These are phyloP conservation scores for Rhizomucor pusillus DNA, from an alignment of 371 early-diverging fungal species.

Conservation along the genomic window DNA sequence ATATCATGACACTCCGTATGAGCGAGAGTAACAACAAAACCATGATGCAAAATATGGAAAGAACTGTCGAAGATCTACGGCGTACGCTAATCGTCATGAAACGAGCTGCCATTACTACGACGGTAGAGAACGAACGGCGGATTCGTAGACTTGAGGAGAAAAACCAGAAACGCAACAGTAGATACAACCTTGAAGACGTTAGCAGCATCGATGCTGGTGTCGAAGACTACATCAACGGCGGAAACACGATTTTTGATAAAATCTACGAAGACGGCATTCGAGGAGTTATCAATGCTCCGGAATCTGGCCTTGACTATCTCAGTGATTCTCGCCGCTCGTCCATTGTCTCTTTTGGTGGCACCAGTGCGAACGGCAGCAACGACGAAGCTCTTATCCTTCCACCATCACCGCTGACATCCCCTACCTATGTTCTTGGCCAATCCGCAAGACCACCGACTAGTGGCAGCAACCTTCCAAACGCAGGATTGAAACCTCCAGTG, in stretches of 20 bases:
- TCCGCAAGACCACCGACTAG: background rate
- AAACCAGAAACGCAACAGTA: background rate
- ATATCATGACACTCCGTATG: slow-evolving; percentile 71
- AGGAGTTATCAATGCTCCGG: slow-evolving; percentile 27
- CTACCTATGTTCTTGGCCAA: slow-evolving; percentile 3
- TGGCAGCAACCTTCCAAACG: background rate
- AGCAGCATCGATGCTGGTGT: slow-evolving; percentile 25
- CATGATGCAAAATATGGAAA: slow-evolving; percentile 63
- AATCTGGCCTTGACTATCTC: slow-evolving; percentile 14
- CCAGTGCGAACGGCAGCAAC: slow-evolving; percentile 4
- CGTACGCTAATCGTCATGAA: slow-evolving; percentile 77
- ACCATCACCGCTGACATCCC: slow-evolving; percentile 19
- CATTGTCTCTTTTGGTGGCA: slow-evolving; percentile 7
- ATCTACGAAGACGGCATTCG: slow-evolving; percentile 59
- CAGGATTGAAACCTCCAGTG: slow-evolving; percentile 16
- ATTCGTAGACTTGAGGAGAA: slow-evolving; percentile 54
- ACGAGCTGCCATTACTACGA: slow-evolving; percentile 66
- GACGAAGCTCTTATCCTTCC: slow-evolving; percentile 13
- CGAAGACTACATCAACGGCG: slow-evolving; percentile 44
- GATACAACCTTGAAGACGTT: slow-evolving; percentile 12
- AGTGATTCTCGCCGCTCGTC: slow-evolving; percentile 15
- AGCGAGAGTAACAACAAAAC: slow-evolving; percentile 58
- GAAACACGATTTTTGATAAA: slow-evolving; percentile 55
- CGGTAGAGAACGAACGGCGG: slow-evolving; percentile 73
- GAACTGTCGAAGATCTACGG: slow-evolving; percentile 68